Conservation (phyloP, 345 rosid genomes). For the Brassica carinata region DNA sequence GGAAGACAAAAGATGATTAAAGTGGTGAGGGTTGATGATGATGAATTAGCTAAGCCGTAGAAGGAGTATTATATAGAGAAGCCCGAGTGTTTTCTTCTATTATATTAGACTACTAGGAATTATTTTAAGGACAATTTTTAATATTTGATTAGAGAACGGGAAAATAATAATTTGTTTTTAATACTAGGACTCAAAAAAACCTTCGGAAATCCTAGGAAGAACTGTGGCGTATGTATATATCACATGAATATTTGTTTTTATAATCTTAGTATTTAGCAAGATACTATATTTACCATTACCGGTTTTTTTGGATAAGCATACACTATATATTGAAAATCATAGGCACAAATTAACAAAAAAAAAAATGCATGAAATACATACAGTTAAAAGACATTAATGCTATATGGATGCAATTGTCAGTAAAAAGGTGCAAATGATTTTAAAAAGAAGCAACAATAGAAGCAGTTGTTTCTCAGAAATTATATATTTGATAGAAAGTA, state of each 20-base stretch:
- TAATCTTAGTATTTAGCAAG: not conserved
- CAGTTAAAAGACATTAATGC: not conserved
- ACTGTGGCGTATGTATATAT: not conserved
- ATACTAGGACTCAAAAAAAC: not conserved
- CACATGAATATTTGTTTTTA: not conserved
- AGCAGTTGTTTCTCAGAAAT: not conserved
- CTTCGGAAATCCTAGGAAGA: not conserved
- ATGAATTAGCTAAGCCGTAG: not conserved
- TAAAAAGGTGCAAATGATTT: not conserved
- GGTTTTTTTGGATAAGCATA: not conserved
- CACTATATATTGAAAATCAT: not conserved
- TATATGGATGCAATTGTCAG: not conserved
- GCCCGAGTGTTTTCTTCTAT: constrained; percentile 11
- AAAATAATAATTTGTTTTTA: not conserved
- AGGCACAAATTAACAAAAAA: not conserved
- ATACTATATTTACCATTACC: not conserved
- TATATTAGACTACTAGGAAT: constrained; percentile 7
- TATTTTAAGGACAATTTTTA: not conserved
- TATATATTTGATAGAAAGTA: too few relatives aligned
- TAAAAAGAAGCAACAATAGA: not conserved
- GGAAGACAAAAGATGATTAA: not conserved
- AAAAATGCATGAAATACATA: not conserved
- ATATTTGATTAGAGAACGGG: constrained; percentile 4
- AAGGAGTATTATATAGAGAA: constrained; percentile 29
- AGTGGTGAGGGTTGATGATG: constrained; percentile 7